Evolutionary conservation across 2,329 filamentous ascomycete species (phyloP), one percentile per base, ranked within the genome.

Genomic region (Chrysoporthe cubensis): DNA sequence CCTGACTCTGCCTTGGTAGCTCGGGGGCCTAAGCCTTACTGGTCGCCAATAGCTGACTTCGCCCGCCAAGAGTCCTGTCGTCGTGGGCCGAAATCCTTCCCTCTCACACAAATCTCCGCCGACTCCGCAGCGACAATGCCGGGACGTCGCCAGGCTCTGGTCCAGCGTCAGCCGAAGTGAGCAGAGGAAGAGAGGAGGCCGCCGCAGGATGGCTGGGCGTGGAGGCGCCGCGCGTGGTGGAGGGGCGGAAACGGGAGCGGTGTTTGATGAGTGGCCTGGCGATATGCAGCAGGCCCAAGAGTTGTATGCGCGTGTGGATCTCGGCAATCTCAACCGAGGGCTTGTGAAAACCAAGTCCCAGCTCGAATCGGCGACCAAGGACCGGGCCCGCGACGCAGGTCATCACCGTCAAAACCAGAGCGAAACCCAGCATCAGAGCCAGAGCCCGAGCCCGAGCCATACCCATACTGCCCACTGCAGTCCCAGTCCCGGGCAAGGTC

Each of bases 251-350:
- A 26, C 59, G 26, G 43, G 59, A 61, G 43, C 43, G 21, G 18
- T 44, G 57, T 42, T 44, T 44, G 59, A 48, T 34, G 42, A 32
- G 5, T 7, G 21, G 7, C 8, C 4, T 18, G 40, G 18, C 48
- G 21, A 18, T 16, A 44, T 34, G 59, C 59, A 37, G 14, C 59
- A 44, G 6, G 13, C 26, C 14, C 26, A 37, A 61, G 26, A 44
- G 59, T 61, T 37, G 59, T 42, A 69, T 59, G 58, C 58, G 61
- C 64, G 54, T 61, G 66, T 65, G 66, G 68, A 69, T 68, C 66
- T 69, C 68, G 68, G 68, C 59, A 69, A 64, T 54, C 42, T 59
- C 65, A 69, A 62, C 66, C 68, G 68, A 69, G 57, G 59, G 34
- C 40, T 46, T 21, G 42, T 26, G 40, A 61, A 37, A 46, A 46